Evolutionary conservation across 495 filamentous ascomycete species (phyloP).

Genomic region (Tuber indicum): DNA sequence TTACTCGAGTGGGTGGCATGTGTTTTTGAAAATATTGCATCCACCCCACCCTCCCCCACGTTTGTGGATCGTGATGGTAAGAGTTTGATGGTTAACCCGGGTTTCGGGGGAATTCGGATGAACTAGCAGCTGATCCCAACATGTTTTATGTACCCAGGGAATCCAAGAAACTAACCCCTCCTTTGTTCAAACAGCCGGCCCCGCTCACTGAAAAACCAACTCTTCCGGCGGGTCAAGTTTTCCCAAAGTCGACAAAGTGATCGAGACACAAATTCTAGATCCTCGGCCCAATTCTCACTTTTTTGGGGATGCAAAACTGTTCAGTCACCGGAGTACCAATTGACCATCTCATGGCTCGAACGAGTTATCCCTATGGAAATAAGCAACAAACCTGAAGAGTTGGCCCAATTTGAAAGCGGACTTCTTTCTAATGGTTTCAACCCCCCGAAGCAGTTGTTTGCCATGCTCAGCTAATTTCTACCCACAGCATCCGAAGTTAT

Average conservation of each 20-base stretch:
- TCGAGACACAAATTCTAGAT: constrained; percentile 1
- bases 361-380: background rate
- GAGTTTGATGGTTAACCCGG: background rate
- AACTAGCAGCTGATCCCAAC: background rate
- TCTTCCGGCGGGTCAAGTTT: background rate
- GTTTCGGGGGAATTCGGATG: constrained; percentile 1
- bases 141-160: background rate
- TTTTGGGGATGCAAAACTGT: background rate
- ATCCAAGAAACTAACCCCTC: background rate
- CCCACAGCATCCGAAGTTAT: background rate
- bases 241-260: background rate
- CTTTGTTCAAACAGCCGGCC: background rate
- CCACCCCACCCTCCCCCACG: background rate
- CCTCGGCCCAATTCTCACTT: background rate
- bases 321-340: background rate
- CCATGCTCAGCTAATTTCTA: background rate
- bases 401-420: background rate
- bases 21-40: background rate
- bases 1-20: background rate
- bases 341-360: background rate
- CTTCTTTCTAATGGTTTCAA: background rate
- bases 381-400: background rate
- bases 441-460: background rate
- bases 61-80: background rate
- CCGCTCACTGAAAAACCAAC: background rate